Evolutionary conservation across 2,329 filamentous ascomycete species (phyloP), one percentile per base, ranked within the genome.

Genomic region (Xylariaceae sp.): DNA sequence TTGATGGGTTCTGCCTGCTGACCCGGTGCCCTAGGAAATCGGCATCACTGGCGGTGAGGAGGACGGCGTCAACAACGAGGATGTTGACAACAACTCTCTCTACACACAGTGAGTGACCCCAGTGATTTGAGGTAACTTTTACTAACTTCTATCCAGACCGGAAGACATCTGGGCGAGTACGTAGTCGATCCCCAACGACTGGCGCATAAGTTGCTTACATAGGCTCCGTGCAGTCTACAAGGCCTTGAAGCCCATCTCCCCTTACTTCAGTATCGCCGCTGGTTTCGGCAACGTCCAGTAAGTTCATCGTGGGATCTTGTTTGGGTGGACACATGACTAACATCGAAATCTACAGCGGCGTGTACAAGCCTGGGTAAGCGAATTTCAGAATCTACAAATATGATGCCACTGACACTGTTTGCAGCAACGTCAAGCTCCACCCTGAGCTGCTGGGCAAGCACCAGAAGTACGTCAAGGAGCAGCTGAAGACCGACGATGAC

Each of bases 211-310:
- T 6, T 26, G 24, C n/a, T 26, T 5, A 11, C n/a, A 26, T 8
- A 5, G n/a, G 12, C 24, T 8, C 5, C 21, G 6, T 14, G 15
- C n/a, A 26, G 24, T 95, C 70, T 84, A 90, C 75, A 80, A 89
- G 65, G 78, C 83, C 37, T 80, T 98, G 50, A 72, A 76, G 46
- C 70, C 83, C 50, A 88, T 96, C 71, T 90, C 83, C 50, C 83
- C 86, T 49, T 94, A 94, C 77, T 98, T 96, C 77, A 93, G 86
- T 59, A 95, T 96, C 55, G 90, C 90, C 50, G 92, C 92, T 57
- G 92, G 88, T 51, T 98, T 98, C 71, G 92, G 92, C 52, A 98
- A 98, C 65, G 92, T 96, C 41, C 92, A 98, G n/a, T n/a, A n/a
- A n/a, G n/a, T n/a, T n/a, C n/a, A n/a, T n/a, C n/a, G n/a, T n/a